These are phyloP conservation scores for Penicillium sp. DNA, from an alignment of 2,329 filamentous ascomycete species.

Conservation along the genomic window DNA sequence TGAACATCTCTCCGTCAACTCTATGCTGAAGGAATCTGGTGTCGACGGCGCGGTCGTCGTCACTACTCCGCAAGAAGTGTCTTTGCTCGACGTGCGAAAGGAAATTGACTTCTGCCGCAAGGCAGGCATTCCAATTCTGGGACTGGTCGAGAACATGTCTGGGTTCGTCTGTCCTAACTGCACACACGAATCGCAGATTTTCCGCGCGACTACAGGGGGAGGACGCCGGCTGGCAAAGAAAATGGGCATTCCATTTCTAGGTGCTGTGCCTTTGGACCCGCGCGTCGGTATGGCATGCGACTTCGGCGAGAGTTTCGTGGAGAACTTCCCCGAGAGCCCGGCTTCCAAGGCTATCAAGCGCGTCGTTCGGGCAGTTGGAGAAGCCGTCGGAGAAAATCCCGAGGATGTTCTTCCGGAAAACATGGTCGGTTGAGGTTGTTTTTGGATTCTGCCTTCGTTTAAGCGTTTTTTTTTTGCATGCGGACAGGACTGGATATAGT, in stretches of 20 bases:
- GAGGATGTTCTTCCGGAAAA: slow-evolving; percentile 47
- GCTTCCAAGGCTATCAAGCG: slow-evolving; percentile 76
- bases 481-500: slow-evolving; percentile 8
- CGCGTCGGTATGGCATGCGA: slow-evolving; percentile 95
- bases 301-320: slow-evolving; percentile 95
- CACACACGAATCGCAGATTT: slow-evolving; percentile 76
- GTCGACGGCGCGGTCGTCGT: slow-evolving; percentile 92
- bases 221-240: slow-evolving; percentile 76
- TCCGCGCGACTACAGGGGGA: slow-evolving; percentile 86
- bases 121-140: slow-evolving; percentile 82
- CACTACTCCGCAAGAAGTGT: slow-evolving; percentile 92
- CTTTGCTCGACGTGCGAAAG: slow-evolving; percentile 87
- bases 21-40: slow-evolving; percentile 82
- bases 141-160: slow-evolving; percentile 96
- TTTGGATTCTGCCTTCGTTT: slow-evolving; percentile 9
- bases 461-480: slow-evolving; percentile 24
- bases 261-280: slow-evolving; percentile 85
- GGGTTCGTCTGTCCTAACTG: slow-evolving; percentile 96
- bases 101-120: slow-evolving; percentile 98
- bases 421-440: slow-evolving; percentile 22
- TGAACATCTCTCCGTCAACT: slow-evolving; percentile 92
- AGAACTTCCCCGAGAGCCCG: slow-evolving; percentile 88
- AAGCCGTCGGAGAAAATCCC: slow-evolving; percentile 63
- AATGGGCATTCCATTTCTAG: slow-evolving; percentile 83
- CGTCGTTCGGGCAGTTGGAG: slow-evolving; percentile 72